Evolutionary conservation across 129 eudicot genomes (phyloP), one percentile per base, ranked within the genome.

Genomic region (Smallanthus sonchifolius): DNA sequence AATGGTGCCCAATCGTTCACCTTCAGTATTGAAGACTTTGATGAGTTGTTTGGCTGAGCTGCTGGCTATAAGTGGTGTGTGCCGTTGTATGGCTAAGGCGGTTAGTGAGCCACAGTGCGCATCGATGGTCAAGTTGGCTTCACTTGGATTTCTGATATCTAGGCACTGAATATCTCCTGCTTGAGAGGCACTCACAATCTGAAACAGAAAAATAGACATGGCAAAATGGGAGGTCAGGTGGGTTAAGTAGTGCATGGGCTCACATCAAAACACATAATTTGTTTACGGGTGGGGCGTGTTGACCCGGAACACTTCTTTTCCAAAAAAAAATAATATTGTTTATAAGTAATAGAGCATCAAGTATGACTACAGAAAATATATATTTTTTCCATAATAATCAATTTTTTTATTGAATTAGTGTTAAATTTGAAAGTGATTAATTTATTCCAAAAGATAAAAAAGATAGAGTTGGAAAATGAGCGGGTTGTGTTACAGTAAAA

Each of bases 71-170:
- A 91, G 81, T 2, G 97, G 99, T 17, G 96, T 96, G 56, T 95
- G 97, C 67, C 96, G 77, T 52, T 95, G 99, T 13, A 95, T 92
- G 72, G 99, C 97, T 65, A 95, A 72, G 56, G 99, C 91, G 13
- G 99, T 91, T 19, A 95, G 86, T 6, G 99, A 91, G 52, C 99
- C 99, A 75, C 97, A 83, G 64, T 91, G 96, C 7, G 99, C 96
- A 39, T 95, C 85, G 11, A 91, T 91, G 47, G 97, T 87, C 8
- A 91, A 75, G 85, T 91, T 91, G 36, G 96, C 75, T 34, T 91
- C 88, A 1, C 72, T 77, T 10, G 77, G 78, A 34, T 79, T 75
- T 88, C 99, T 95, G 70, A 88, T 81, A 62, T 95, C 99, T 0
- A 95, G 86, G 42, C 88, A 95, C 78, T 95, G 96, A 15, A 95